phyloP scores from a whole-genome alignment of 2,329 filamentous ascomycete genomes.

The Pseudohalonectria lignicola region DNA sequence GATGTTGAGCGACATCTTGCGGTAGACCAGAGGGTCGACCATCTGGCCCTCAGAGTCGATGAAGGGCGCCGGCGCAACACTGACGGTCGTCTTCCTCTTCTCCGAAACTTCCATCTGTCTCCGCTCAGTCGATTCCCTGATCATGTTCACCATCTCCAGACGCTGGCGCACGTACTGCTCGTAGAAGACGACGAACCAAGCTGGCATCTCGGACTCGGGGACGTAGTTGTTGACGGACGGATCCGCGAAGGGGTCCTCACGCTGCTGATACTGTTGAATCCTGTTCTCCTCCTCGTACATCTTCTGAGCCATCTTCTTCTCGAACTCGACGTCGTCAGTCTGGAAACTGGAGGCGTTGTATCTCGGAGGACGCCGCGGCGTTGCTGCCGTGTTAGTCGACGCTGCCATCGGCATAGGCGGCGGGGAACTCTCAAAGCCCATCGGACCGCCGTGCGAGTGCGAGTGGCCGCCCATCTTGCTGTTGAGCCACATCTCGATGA shows the following conservation, averaged over 20 bases:
- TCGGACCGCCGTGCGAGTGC: slow-evolving; percentile 47
- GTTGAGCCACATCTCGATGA: slow-evolving; percentile 52
- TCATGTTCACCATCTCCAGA: slow-evolving; percentile 44
- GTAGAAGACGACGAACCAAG: slow-evolving; percentile 53
- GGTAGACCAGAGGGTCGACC: slow-evolving; percentile 35
- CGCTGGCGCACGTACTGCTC: slow-evolving; percentile 52
- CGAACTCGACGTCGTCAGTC: slow-evolving; percentile 21
- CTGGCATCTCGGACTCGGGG: slow-evolving; percentile 37
- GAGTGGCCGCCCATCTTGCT: slow-evolving; percentile 46
- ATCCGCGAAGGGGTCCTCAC: slow-evolving; percentile 9
- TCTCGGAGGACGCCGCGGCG: slow-evolving; percentile 19
- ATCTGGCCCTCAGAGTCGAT: slow-evolving; percentile 31
- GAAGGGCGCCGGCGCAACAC: slow-evolving; percentile 13
- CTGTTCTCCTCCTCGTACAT: slow-evolving; percentile 23
- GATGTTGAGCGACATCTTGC: slow-evolving; percentile 61
- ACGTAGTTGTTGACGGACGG: slow-evolving; percentile 6
- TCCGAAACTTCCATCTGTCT: slow-evolving; percentile 16
- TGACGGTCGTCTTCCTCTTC: slow-evolving; percentile 12
- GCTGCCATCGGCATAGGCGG: slow-evolving; percentile 5
- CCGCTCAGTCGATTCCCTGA: slow-evolving; percentile 22
- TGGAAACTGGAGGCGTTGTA: slow-evolving; percentile 20
- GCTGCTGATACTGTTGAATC: slow-evolving; percentile 3
- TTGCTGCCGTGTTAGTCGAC: slow-evolving; percentile 7
- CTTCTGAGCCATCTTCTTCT: slow-evolving; percentile 28
- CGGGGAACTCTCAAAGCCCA: slow-evolving; percentile 23